These are phyloP conservation scores for Pisolithus tinctorius DNA, from an alignment of 768 basidiomycete species.

Conservation along the genomic window DNA sequence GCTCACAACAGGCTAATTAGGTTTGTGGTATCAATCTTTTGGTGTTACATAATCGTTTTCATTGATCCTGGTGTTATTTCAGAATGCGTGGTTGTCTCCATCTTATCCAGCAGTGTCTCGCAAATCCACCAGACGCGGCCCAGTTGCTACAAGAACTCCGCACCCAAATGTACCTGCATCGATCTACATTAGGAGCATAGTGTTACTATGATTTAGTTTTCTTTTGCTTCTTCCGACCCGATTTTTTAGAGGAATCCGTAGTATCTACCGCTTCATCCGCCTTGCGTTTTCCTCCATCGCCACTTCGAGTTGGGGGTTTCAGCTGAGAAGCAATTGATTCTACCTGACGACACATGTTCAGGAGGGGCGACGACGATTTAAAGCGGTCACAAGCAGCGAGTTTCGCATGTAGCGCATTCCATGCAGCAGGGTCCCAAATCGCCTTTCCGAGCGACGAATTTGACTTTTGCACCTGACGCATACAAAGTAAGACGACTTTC, in stretches of 20 bases:
- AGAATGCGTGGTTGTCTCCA: conserved; percentile 25
- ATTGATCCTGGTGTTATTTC: neutral
- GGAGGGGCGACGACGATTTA: conserved; percentile 54
- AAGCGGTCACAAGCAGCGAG: conserved; percentile 52
- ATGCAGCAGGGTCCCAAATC: conserved; percentile 56
- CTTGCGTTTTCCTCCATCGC: conserved; percentile 32
- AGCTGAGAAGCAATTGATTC: conserved; percentile 14
- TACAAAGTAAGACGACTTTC: conserved; percentile 59
- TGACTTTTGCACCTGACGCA: conserved; percentile 55
- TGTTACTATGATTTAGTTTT: conserved; percentile 25
- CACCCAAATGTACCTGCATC: conserved; percentile 4
- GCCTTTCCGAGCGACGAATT: conserved; percentile 25
- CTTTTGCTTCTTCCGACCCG: conserved; percentile 41
- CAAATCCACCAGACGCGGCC: conserved; percentile 7
- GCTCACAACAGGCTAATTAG: conserved; percentile 42
- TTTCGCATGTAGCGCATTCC: conserved; percentile 43
- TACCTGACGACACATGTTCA: conserved; percentile 62
- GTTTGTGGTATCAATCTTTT: conserved; percentile 26
- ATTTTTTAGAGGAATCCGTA: conserved; percentile 27
- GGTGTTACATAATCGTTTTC: neutral
- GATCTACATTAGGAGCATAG: conserved; percentile 6
- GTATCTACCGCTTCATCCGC: conserved; percentile 24
- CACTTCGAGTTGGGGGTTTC: neutral
- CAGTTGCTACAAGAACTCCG: conserved; percentile 16
- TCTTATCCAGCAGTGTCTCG: conserved; percentile 22